These are phyloP conservation scores for Aspergillus fumigatus DNA, from an alignment of 2,329 filamentous ascomycete genomes.

Conservation along the genomic window DNA sequence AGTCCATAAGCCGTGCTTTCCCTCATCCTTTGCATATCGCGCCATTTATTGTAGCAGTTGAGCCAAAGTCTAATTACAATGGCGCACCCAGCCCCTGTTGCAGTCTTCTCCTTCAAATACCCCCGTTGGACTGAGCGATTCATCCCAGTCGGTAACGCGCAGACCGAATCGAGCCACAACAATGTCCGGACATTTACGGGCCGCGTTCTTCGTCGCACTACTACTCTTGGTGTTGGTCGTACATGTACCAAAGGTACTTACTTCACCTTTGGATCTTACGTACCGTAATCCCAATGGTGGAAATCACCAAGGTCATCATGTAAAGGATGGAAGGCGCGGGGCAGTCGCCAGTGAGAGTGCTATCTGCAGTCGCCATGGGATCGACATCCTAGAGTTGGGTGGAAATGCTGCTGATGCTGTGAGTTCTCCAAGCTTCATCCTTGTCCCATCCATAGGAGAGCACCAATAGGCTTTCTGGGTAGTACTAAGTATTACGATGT, in stretches of 20 bases:
- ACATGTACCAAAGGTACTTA: constrained; percentile 18
- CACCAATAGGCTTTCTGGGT: constrained; percentile 2
- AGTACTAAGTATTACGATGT: not conserved
- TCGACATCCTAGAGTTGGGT: constrained; percentile 56
- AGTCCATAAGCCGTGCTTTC: not conserved
- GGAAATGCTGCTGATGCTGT: constrained; percentile 72
- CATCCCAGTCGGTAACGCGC: not conserved
- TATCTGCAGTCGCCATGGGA: constrained; percentile 66
- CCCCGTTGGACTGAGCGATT: not conserved
- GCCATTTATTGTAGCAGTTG: not conserved
- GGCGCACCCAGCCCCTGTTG: constrained; percentile 15
- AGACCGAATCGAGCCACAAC: not conserved
- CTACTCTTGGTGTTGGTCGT: constrained; percentile 18
- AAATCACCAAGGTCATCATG: constrained; percentile 25
- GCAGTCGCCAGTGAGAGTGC: constrained; percentile 67
- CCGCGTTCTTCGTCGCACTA: constrained; percentile 14
- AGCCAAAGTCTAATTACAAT: not conserved
- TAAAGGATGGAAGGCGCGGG: constrained; percentile 41
- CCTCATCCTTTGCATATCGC: constrained; percentile 1
- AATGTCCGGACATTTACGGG: constrained; percentile 16
- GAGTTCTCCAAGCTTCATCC: constrained; percentile 18
- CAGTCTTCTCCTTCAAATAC: not conserved
- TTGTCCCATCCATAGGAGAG: not conserved
- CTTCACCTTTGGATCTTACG: constrained; percentile 18
- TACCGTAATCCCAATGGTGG: not conserved